Evolutionary conservation across 305 asterid species (phyloP).

Genomic region (Plantago coronopus): DNA sequence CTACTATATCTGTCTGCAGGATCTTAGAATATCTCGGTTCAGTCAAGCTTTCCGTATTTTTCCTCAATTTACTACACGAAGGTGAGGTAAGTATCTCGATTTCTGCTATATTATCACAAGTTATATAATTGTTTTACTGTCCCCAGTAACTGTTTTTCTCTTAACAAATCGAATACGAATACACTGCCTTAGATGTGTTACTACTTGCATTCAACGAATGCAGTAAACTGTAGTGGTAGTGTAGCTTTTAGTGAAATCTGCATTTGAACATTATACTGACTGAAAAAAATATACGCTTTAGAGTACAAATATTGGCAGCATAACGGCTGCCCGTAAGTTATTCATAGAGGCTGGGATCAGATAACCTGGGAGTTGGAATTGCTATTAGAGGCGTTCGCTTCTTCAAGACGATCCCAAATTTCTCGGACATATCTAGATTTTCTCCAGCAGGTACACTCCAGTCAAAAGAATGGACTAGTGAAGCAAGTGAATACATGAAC

Average conservation of each 20-base stretch:
- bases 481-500: conserved; percentile 61
- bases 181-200: too few relatives aligned
- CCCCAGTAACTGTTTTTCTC: not conserved
- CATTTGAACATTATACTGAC: not conserved
- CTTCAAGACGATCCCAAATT: conserved; percentile 74
- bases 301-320: not conserved
- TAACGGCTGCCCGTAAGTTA: not conserved
- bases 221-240: too few relatives aligned
- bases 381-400: conserved; percentile 52
- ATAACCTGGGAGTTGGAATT: conserved; percentile 54
- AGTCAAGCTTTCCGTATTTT: too few relatives aligned
- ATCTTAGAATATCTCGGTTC: too few relatives aligned
- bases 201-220: too few relatives aligned
- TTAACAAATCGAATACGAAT: too few relatives aligned
- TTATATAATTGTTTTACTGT: not conserved
- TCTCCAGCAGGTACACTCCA: conserved; percentile 55
- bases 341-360: conserved; percentile 36
- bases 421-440: conserved; percentile 47
- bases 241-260: not conserved
- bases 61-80: too few relatives aligned
- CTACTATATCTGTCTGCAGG: too few relatives aligned
- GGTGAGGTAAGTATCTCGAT: too few relatives aligned
- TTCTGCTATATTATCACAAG: not conserved
- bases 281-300: not conserved
- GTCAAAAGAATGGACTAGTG: conserved; percentile 63